phyloP scores from a whole-genome alignment of 768 basidiomycete genomes.

The Mycena belliarum region DNA sequence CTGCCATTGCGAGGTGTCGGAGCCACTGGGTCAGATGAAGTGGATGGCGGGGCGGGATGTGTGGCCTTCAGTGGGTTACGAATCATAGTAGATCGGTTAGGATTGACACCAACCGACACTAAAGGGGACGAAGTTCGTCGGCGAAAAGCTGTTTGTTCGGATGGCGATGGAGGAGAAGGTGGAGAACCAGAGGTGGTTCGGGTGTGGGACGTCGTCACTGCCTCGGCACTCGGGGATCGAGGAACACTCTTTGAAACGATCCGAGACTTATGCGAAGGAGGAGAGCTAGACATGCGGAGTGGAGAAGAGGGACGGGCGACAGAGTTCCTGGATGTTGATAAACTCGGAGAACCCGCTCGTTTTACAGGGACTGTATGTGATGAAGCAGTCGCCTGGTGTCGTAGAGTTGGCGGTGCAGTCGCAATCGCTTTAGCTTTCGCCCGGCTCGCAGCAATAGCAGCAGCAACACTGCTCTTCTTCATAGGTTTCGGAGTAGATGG shows the following conservation, averaged over 20 bases:
- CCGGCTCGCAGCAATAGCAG: conserved; percentile 87
- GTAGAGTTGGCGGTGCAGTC: conserved; percentile 73
- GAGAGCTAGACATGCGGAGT: conserved; percentile 47
- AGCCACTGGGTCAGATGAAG: conserved; percentile 32
- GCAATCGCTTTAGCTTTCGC: conserved; percentile 87
- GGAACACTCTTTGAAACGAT: conserved; percentile 40
- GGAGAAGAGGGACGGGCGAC: conserved; percentile 49
- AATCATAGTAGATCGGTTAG: conserved; percentile 34
- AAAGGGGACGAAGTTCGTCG: conserved; percentile 56
- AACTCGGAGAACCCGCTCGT: conserved; percentile 45
- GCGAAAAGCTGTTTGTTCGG: conserved; percentile 36
- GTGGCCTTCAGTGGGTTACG: conserved; percentile 41
- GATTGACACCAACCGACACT: conserved; percentile 30
- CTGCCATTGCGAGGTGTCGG: conserved; percentile 32
- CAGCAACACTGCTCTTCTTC: conserved; percentile 84
- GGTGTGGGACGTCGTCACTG: conserved; percentile 35
- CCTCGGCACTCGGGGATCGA: conserved; percentile 45
- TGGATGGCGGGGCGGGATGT: conserved; percentile 40
- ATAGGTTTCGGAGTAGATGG: conserved; percentile 53
- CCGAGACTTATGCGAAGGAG: conserved; percentile 45
- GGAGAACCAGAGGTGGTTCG: conserved; percentile 48
- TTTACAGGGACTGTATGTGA: conserved; percentile 55
- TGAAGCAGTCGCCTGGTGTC: conserved; percentile 80
- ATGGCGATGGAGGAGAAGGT: conserved; percentile 35
- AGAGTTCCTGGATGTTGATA: conserved; percentile 39